Evolutionary conservation across 352 stramenopile genomes (phyloP).

Genomic region (Phytophthora pluvialis): DNA sequence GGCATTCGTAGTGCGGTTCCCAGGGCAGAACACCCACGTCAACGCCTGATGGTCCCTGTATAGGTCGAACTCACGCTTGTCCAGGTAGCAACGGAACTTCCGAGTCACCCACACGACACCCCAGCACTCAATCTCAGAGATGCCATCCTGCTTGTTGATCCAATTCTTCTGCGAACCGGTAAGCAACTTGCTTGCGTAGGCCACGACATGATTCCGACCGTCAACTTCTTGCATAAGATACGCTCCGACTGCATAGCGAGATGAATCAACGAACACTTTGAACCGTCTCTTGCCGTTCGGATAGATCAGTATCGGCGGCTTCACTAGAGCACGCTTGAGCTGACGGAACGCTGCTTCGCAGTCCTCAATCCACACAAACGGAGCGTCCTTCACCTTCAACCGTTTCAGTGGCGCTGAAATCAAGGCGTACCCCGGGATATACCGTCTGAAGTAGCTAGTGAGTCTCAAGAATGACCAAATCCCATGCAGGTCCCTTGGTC

Average conservation of each 20-base stretch:
- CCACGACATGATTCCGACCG: too few relatives aligned
- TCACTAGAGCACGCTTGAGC: not conserved
- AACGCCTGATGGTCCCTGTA: not conserved
- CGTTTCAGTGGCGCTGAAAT: not conserved
- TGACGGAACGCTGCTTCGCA: slow-evolving; percentile 11
- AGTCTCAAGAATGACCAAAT: too few relatives aligned
- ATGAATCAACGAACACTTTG: too few relatives aligned
- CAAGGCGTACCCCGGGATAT: too few relatives aligned
- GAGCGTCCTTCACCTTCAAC: slow-evolving; percentile 9
- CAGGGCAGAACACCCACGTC: not conserved
- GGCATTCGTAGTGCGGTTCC: not conserved
- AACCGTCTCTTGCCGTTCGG: not conserved
- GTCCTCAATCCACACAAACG: slow-evolving; percentile 6
- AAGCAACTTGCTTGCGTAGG: too few relatives aligned
- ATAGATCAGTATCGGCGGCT: slow-evolving; percentile 10
- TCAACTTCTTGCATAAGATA: too few relatives aligned
- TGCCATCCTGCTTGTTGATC: not conserved
- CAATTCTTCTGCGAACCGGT: not conserved
- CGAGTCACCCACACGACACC: not conserved
- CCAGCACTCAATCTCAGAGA: not conserved
- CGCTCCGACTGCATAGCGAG: too few relatives aligned
- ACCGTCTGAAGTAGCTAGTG: too few relatives aligned
- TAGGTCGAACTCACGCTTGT: not conserved
- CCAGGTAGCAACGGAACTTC: not conserved
- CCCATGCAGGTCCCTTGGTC: too few relatives aligned